Evolutionary conservation across 148 eudicot species (phyloP), one percentile per base, ranked within the genome.

Genomic region (Silene latifolia): DNA sequence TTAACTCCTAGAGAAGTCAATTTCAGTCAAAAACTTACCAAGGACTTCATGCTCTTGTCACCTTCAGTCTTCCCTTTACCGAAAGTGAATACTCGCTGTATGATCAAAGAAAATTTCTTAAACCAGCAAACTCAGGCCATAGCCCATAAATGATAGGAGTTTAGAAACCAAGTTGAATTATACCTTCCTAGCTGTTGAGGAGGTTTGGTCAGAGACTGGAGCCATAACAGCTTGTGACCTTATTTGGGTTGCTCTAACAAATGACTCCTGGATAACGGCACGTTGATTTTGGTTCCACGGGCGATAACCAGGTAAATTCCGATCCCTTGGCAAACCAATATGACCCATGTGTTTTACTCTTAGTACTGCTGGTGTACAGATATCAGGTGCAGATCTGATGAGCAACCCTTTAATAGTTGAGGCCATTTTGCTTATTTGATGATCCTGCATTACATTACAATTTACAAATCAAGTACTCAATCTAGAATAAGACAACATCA

Each of bases 61-160:
- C 99, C 99, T 74, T 95, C 99, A 80, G 94, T 87, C 85, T 81
- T 95, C 80, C 97, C 99, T 84, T 90, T 92, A 27, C 99, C 99
- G 67, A 95, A 95, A 71, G 90, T 90, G 74, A 89, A 95, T 68
- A 95, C 99, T 51, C 92, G 77, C 99, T 95, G 84, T 29, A 76
- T 46, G 54, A 63, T 54, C 39, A 70, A 72, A 72, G 21, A 39
- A 76, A 51, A n/a, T 54, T 35, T 25, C 18, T 44, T 46, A 58
- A 72, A 5, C 17, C 4, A 10, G 25, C 11, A 39, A 51, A 7
- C 15, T 47, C n/a, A 35, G 5, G 58, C 3, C 72, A 54, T 67
- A 61, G 17, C 39, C 58, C 15, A 23, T 17, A 27, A 47, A 23
- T 8, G 24, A 21, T 25, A 17, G 47, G 35, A 66, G 51, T 62